Conservation (phyloP, 345 rosid species). For the Geranium brycei region DNA sequence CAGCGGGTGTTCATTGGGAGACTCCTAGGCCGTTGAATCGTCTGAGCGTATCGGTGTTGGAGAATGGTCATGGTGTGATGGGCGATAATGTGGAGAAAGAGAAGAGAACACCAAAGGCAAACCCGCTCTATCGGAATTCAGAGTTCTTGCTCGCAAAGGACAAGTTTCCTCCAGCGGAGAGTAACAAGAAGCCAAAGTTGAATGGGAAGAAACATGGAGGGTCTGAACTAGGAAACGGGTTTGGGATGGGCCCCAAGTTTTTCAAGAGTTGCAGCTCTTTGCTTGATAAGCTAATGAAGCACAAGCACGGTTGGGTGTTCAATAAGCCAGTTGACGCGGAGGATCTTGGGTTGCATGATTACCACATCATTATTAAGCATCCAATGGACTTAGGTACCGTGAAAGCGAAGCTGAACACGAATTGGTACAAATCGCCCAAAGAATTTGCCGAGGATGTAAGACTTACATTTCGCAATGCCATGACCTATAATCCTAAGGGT, state of each 20-base stretch:
- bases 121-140: conserved; percentile 82
- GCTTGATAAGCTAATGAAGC: conserved; percentile 89
- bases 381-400: conserved; percentile 97
- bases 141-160: conserved; percentile 95
- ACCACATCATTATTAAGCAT: conserved; percentile 59
- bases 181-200: conserved; percentile 76
- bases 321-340: conserved; percentile 81
- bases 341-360: conserved; percentile 76
- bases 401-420: conserved; percentile 52
- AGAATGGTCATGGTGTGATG: conserved; percentile 45
- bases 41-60: conserved; percentile 53
- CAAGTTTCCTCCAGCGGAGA: conserved; percentile 92
- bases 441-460: conserved; percentile 98
- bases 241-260: conserved; percentile 41
- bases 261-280: conserved; percentile 62
- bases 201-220: conserved; percentile 70
- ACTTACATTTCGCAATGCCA: conserved; percentile 87
- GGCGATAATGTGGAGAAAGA: conserved; percentile 77
- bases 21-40: conserved; percentile 64
- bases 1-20: conserved; percentile 41
- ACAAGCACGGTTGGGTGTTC: conserved; percentile 94
- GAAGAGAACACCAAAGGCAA: conserved; percentile 96
- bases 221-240: conserved; percentile 41
- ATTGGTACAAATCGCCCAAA: conserved; percentile 78
- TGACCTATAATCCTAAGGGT: conserved; percentile 91